Conservation (phyloP, 1,139 yeast genomes). For the Groenewaldozyma sp. region DNA sequence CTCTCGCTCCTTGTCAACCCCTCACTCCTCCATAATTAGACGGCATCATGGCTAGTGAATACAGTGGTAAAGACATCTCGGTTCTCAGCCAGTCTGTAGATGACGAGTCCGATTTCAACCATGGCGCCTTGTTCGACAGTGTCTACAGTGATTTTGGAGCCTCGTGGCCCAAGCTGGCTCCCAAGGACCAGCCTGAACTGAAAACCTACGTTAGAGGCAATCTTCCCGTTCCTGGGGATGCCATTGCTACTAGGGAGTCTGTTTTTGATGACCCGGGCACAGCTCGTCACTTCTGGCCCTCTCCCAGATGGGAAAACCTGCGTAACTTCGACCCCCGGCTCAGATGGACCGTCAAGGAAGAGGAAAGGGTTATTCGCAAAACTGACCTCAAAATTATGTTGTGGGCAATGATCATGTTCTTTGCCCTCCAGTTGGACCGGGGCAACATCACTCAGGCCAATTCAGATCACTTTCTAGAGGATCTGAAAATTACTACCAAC, state of each 20-base stretch:
- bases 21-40: no score
- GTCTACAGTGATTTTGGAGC: no score
- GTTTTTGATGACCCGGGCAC: constrained; percentile 34
- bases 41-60: no score
- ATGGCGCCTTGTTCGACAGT: no score
- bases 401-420: constrained; percentile 40
- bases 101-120: no score
- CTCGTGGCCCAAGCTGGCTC: constrained; percentile 1
- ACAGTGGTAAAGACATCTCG: no score
- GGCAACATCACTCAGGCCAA: constrained; percentile 43
- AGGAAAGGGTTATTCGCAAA: constrained; percentile 33
- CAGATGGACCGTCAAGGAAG: constrained; percentile 40
- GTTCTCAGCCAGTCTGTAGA: no score
- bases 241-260: constrained; percentile 35
- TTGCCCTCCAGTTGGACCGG: constrained; percentile 44
- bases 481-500: constrained; percentile 38
- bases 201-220: neutral
- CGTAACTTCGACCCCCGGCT: constrained; percentile 39
- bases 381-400: constrained; percentile 40
- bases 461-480: constrained; percentile 40
- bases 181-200: constrained; percentile 1
- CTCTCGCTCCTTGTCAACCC: no score
- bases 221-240: neutral
- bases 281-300: neutral
- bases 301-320: constrained; percentile 35